Evolutionary conservation across 768 basidiomycete species (phyloP).

Genomic region (Paxillus ammoniavirescens): DNA sequence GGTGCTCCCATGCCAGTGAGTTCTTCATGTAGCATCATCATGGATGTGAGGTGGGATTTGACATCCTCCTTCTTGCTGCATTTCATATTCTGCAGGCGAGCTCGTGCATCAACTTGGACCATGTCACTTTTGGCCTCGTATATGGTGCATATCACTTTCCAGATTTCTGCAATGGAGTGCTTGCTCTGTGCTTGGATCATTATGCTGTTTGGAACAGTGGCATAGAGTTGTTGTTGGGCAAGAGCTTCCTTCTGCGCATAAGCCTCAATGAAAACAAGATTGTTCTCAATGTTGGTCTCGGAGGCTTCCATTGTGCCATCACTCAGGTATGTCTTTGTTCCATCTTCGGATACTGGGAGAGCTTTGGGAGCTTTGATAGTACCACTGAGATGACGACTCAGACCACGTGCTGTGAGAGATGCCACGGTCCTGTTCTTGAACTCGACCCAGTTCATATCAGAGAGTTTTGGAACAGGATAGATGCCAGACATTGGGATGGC

Average conservation of each 20-base stretch:
- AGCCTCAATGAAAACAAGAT: neutral
- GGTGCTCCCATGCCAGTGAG: conserved; percentile 5
- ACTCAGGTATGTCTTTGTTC: neutral
- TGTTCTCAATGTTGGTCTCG: neutral
- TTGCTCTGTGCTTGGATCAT: conserved; percentile 2
- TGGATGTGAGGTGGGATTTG: neutral
- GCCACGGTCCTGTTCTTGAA: neutral
- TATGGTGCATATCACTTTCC: neutral
- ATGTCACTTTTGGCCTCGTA: conserved; percentile 4
- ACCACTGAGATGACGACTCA: neutral
- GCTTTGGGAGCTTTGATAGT: neutral
- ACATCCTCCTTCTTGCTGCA: conserved; percentile 2
- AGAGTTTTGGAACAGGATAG: neutral
- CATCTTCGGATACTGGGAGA: neutral
- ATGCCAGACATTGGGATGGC: neutral
- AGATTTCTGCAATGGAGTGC: neutral
- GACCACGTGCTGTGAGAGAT: neutral
- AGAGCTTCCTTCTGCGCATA: neutral
- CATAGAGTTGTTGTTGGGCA: neutral
- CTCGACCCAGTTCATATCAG: neutral
- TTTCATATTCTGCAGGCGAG: conserved; percentile 3
- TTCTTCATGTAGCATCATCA: conserved; percentile 1
- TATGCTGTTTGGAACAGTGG: neutral
- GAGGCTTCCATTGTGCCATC: neutral
- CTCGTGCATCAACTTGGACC: neutral